Evolutionary conservation across 2,329 filamentous ascomycete genomes (phyloP), one percentile per base, ranked within the genome.

Genomic region (Teratosphaeria nubilosa): DNA sequence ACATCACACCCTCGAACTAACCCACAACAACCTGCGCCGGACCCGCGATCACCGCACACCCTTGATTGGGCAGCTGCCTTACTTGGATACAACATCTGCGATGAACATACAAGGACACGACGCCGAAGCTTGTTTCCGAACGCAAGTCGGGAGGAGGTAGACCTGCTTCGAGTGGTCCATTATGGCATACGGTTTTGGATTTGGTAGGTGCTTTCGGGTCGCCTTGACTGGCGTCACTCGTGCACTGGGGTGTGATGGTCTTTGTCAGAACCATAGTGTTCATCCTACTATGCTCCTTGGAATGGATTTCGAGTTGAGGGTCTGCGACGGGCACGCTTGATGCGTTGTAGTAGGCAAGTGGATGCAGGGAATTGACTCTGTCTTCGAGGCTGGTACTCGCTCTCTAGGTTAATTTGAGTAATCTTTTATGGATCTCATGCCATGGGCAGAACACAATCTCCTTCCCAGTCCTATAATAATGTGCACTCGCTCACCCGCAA

Each of bases 61-160:
- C 55, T 22, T 41, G n/a, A 30, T 22, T 20, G 53, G 31, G 53
- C 25, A 56, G 25, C 4, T 53, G 51, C 51, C 25, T 53, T 27
- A 34, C 25, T 53, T 53, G 20, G n/a, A 20, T 31, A 20, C 37
- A 16, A 16, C 45, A 52, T 27, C 34, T 14, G 34, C 13, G 22
- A 41, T 56, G 55, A 22, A 16, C 54, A 37, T 54, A 53, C 31
- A 7, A 53, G 31, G 51, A 34, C 51, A 30, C 27, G 54, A 55
- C 50, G 55, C 64, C 62, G 61, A 64, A 59, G 64, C 63, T 64
- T 63, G 67, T 68, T 70, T 70, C 68, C 66, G 54, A 67, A 60
- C 66, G 67, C 68, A 57, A 68, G 67, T 60, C 67, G 67, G 63
- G 65, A 69, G 67, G 67, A 70, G 67, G 68, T 69, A 69, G 68